Percentiles rank a stretch among this genome's conserved stretches.
phyloP scores from a whole-genome alignment of 495 filamentous ascomycete species.

The Neurospora sublineolata region DNA sequence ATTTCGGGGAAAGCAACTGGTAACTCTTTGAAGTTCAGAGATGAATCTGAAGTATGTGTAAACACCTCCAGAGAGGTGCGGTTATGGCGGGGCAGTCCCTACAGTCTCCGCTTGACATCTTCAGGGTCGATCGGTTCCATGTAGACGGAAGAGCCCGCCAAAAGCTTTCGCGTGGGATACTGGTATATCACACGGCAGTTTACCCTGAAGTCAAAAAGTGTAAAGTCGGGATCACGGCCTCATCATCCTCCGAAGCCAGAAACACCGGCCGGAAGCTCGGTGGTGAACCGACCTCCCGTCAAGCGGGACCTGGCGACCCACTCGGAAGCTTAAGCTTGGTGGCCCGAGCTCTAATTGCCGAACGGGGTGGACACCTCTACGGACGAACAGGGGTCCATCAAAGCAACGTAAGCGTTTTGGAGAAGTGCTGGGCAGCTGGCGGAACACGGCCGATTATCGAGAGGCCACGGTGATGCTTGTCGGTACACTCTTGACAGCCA shows the following conservation, averaged over 20 bases:
- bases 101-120: background rate
- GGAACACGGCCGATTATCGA: conserved; percentile 4
- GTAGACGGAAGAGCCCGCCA: background rate
- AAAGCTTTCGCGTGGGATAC: background rate
- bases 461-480: conserved; percentile 23
- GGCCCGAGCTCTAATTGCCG: background rate
- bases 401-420: conserved; percentile 32
- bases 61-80: background rate
- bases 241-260: background rate
- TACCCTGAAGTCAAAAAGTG: background rate
- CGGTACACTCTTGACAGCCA: conserved; percentile 2
- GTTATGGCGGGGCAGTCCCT: background rate
- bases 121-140: background rate
- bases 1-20: background rate
- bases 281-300: background rate
- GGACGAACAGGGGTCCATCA: conserved; percentile 15
- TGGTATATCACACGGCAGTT: background rate
- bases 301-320: background rate
- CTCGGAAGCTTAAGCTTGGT: background rate
- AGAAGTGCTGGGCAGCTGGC: conserved; percentile 10
- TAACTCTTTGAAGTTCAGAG: background rate
- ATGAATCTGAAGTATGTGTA: background rate
- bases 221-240: background rate
- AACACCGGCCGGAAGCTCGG: background rate
- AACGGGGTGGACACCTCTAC: background rate